A percentile compares a stretch with the other conserved stretches of the same genome.
Evolutionary conservation across 345 rosid species (phyloP).

Genomic region (Populus tremula): DNA sequence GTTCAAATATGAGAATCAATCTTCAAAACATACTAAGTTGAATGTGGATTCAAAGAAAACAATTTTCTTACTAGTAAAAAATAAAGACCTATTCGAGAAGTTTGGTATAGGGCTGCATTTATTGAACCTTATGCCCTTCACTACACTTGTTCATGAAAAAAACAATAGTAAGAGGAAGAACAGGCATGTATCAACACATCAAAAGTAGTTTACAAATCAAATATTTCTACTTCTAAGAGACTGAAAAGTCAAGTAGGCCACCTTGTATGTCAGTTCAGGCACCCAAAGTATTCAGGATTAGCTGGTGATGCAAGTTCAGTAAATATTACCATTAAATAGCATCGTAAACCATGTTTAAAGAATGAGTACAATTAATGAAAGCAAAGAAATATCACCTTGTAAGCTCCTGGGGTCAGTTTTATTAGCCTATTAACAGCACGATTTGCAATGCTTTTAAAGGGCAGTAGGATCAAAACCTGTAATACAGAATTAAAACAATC

Average conservation of each 20-base stretch:
- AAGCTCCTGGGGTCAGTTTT: conserved; percentile 64
- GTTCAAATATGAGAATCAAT: too few species aligned
- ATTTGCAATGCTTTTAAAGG: conserved; percentile 63
- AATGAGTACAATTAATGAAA: conserved; percentile 12
- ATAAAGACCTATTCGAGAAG: neutral
- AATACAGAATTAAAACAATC: conserved; percentile 14
- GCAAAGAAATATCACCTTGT: conserved; percentile 51
- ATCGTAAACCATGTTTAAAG: conserved; percentile 5
- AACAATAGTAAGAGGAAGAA: neutral
- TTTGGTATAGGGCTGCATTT: neutral
- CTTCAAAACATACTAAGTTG: too few species aligned
- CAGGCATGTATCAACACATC: neutral
- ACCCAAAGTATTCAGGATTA: neutral
- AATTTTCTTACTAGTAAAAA: too few species aligned
- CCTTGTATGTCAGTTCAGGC: neutral
- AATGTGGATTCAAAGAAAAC: too few species aligned
- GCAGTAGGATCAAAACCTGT: conserved; percentile 81
- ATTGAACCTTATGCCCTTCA: neutral
- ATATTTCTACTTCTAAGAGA: too few species aligned
- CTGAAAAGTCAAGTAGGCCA: neutral
- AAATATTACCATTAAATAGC: neutral
- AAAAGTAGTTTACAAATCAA: neutral
- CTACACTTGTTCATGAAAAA: neutral
- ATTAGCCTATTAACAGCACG: conserved; percentile 72
- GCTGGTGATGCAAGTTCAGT: neutral